Base-by-base conservation (phyloP, 2,329 filamentous ascomycete species). In the Pseudocercospora fijiensis region DNA sequence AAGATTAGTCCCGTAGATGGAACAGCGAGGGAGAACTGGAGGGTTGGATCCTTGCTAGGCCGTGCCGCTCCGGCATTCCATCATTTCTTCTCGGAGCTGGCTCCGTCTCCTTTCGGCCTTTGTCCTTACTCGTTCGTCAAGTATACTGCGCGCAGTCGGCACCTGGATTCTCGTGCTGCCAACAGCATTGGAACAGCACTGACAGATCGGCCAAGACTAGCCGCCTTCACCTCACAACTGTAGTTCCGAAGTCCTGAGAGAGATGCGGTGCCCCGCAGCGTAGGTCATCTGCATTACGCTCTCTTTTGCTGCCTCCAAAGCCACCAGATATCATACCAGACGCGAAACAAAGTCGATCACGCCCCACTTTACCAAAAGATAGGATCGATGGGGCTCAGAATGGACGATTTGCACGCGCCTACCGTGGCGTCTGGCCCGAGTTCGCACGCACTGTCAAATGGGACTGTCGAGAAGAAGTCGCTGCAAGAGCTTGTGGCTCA, bases 401-500 rank as follows among this genome's bases (percentile, higher is more conserved):
- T 90, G 88, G 84, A 88, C 75, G 83, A 88, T 70, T 80, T 90
- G 61, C 88, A 90, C 72, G 83, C 86, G 52, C 86, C 87, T n/a
- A 89, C 87, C 18, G 86, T 91, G 78, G 83, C 89, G 63, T 93
- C 92, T 47, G 93, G 92, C 65, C 90, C 91, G 33, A 65, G 65
- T 6, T 69, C 69, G 1, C 62, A 65, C 33, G 41, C 63, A 13
- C 67, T 68, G 26, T 60, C 73, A 20, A 83, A 83, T 27, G 80
- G 83, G 63, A 79, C 82, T 60, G 80, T 85, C 58, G 84, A 79
- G 60, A 69, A 72, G 68, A 84, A 88, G 66, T 89, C 90, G 57
- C 86, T 97, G 74, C 80, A 85, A 49, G 89, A 96, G 79, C 86
- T 98, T 58, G 91, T 95, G 74, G 84, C 85, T 33, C 90, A 92